These are phyloP conservation scores for Aspergillus nidulans DNA, from an alignment of 495 filamentous ascomycete species.

Conservation along the genomic window DNA sequence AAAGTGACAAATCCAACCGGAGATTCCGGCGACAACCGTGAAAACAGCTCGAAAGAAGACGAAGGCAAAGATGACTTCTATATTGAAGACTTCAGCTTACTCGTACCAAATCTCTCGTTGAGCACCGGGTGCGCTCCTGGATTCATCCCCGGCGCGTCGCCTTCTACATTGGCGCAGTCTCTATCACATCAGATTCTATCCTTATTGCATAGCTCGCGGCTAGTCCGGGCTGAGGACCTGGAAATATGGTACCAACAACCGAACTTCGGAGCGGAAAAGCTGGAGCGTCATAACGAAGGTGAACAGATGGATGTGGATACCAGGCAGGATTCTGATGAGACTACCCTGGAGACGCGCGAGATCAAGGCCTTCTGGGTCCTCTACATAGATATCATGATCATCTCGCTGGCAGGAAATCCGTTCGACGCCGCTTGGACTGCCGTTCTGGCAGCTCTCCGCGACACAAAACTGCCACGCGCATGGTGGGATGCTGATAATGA, in stretches of 20 bases:
- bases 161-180: conserved; percentile 74
- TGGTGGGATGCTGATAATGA: conserved; percentile 84
- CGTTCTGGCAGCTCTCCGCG: conserved; percentile 72
- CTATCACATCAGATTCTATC: conserved; percentile 71
- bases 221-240: conserved; percentile 61
- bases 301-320: conserved; percentile 43
- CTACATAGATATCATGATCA: conserved; percentile 86
- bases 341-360: conserved; percentile 30
- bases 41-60: conserved; percentile 9
- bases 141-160: conserved; percentile 78
- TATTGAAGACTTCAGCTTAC: conserved; percentile 58
- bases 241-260: conserved; percentile 63
- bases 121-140: conserved; percentile 82
- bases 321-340: conserved; percentile 13
- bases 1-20: conserved; percentile 21
- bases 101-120: conserved; percentile 91
- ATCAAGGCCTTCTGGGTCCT: conserved; percentile 88
- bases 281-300: conserved; percentile 35
- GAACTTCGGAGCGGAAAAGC: conserved; percentile 29
- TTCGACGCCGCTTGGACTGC: conserved; percentile 88
- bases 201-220: conserved; percentile 61
- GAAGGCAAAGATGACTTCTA: conserved; percentile 44
- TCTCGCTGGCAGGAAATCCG: conserved; percentile 84
- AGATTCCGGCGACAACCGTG: conserved; percentile 18
- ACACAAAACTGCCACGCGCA: conserved; percentile 74